Conservation (phyloP, 164 flowering plant species). For the Nymphaea colorata region DNA sequence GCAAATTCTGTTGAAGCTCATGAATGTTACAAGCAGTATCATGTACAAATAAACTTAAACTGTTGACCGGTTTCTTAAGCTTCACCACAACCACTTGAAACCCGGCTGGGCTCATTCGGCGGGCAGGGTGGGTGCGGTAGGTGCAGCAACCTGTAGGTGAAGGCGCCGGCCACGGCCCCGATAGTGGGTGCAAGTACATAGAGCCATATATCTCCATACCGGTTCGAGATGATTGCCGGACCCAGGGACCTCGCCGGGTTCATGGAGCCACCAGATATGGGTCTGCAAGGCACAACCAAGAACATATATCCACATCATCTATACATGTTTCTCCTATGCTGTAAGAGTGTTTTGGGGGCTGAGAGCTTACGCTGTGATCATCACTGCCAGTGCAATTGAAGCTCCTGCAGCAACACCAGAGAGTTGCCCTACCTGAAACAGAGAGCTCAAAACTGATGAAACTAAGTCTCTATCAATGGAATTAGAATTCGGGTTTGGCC, state of each 20-base stretch:
- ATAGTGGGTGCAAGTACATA: slow-evolving; percentile 50
- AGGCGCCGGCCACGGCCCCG: slow-evolving; percentile 54
- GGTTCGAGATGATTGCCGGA: slow-evolving; percentile 62
- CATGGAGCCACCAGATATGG: slow-evolving; percentile 86
- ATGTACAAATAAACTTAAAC: no score
- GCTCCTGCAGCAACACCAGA: slow-evolving; percentile 49
- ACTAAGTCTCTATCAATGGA: no score
- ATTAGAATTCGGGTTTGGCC: no score
- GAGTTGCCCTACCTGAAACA: slow-evolving; percentile 34
- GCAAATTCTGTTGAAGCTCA: no score
- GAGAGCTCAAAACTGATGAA: background rate
- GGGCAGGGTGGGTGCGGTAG: slow-evolving; percentile 4
- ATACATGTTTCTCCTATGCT: no score
- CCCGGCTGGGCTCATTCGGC: no score
- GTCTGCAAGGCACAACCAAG: slow-evolving; percentile 27
- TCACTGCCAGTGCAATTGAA: slow-evolving; percentile 54
- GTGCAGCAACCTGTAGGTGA: slow-evolving; percentile 21
- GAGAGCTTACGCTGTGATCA: slow-evolving; percentile 51
- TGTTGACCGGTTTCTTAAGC: no score
- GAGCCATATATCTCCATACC: slow-evolving; percentile 50
- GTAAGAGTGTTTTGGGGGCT: background rate
- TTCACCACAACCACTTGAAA: no score
- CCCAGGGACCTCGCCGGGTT: slow-evolving; percentile 90
- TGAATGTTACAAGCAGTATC: no score
- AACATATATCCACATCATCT: background rate